Conservation (phyloP, 2,329 filamentous ascomycete species). For the Pseudogymnoascus sp. region DNA sequence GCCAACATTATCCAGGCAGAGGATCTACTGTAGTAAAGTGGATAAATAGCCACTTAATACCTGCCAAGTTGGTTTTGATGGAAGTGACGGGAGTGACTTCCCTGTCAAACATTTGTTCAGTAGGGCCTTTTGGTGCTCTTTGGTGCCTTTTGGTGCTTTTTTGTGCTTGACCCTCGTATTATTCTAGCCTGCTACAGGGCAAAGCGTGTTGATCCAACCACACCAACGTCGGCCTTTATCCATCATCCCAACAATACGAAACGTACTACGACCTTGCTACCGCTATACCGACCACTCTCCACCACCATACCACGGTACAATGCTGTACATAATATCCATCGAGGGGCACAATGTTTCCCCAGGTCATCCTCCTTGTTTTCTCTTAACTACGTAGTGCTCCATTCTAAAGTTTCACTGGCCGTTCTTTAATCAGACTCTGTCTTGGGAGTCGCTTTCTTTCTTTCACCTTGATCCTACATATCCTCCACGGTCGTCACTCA, state of each 20-base stretch:
- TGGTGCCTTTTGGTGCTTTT: not conserved
- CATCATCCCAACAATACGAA: not conserved
- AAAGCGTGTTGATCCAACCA: not conserved
- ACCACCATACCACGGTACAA: not conserved
- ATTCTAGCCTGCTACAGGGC: not conserved
- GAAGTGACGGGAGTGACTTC: not conserved
- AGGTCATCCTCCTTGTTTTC: conserved; percentile 1
- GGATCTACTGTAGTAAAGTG: not conserved
- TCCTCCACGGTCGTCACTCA: not conserved
- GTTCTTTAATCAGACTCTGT: not conserved
- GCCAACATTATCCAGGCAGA: not conserved
- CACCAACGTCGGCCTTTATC: not conserved
- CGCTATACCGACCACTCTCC: not conserved
- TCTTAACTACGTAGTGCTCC: conserved; percentile 1
- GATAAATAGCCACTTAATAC: not conserved
- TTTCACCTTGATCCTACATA: not conserved
- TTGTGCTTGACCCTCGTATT: not conserved
- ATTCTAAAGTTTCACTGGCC: not conserved
- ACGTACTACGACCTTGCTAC: not conserved
- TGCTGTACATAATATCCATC: not conserved
- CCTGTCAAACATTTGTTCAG: not conserved
- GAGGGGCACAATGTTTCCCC: not conserved
- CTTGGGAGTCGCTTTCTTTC: not conserved
- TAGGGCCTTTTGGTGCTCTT: not conserved
- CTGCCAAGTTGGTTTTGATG: not conserved